phyloP scores from a whole-genome alignment of 1,284 basidiomycete species.

The Sanghuangporus baumii region DNA sequence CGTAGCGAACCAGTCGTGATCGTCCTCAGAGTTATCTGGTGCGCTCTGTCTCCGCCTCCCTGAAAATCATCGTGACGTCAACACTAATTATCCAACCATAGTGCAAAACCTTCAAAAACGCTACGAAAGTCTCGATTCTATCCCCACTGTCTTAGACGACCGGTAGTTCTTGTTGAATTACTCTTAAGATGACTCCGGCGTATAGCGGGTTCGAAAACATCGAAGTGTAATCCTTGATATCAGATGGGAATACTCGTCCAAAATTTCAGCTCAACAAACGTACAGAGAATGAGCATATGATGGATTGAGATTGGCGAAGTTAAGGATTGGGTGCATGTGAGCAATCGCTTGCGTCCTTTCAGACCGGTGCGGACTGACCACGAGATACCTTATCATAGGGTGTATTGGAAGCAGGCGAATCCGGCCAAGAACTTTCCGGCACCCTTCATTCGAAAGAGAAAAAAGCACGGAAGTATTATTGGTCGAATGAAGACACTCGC shows the following conservation, averaged over 20 bases:
- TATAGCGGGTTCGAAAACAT: neutral
- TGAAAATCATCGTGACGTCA: constrained; percentile 16
- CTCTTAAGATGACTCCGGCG: too few species aligned
- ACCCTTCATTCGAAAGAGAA: neutral
- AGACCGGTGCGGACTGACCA: too few species aligned
- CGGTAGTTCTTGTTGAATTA: too few species aligned
- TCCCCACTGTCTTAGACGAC: too few species aligned
- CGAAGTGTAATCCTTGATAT: neutral
- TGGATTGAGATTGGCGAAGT: too few species aligned
- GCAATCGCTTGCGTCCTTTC: too few species aligned
- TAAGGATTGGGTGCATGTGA: too few species aligned
- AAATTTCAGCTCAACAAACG: too few species aligned
- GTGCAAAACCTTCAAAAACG: neutral
- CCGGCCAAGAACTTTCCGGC: neutral
- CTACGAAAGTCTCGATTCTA: neutral
- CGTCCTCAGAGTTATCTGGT: neutral
- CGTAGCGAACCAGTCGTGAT: neutral
- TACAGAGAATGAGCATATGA: too few species aligned
- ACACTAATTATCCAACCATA: neutral
- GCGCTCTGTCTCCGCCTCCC: constrained; percentile 17
- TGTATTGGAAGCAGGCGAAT: neutral
- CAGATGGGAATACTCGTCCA: neutral
- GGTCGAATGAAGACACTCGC: too few species aligned
- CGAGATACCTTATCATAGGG: neutral
- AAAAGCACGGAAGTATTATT: neutral